Conservation (phyloP, 495 filamentous ascomycete genomes). For the Aspergillus haitiensis region DNA sequence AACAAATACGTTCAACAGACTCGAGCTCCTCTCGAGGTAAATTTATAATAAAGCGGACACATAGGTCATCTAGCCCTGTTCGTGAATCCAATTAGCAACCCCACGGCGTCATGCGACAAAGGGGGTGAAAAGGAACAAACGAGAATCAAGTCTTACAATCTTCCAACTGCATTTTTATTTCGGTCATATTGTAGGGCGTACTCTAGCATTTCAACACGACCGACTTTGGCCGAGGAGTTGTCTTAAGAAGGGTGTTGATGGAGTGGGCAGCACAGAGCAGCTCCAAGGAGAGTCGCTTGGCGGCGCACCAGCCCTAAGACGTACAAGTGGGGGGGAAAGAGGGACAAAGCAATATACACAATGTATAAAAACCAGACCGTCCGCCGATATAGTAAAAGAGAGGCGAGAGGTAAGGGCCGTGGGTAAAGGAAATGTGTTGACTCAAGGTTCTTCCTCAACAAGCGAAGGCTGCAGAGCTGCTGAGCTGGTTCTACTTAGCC, state of each 20-base stretch:
- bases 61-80: slow-evolving; percentile 91
- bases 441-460: slow-evolving; percentile 4
- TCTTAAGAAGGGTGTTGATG: slow-evolving; percentile 24
- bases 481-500: slow-evolving; percentile 11
- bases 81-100: slow-evolving; percentile 18
- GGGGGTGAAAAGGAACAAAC: not conserved
- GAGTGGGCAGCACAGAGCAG: slow-evolving; percentile 31
- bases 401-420: not conserved
- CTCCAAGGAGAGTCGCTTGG: slow-evolving; percentile 36
- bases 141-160: slow-evolving; percentile 63
- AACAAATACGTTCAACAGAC: slow-evolving; percentile 90
- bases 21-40: slow-evolving; percentile 85
- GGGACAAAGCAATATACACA: not conserved
- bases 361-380: not conserved
- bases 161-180: slow-evolving; percentile 80
- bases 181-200: slow-evolving; percentile 61
- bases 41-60: slow-evolving; percentile 94
- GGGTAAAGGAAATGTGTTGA: slow-evolving; percentile 2
- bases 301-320: slow-evolving; percentile 32
- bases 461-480: slow-evolving; percentile 14
- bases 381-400: not conserved
- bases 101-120: not conserved
- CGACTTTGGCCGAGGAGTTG: slow-evolving; percentile 18
- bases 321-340: slow-evolving; percentile 6
- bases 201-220: slow-evolving; percentile 47